These are phyloP conservation scores for Phytophthora cactorum DNA, from an alignment of 352 stramenopile genomes.

Conservation along the genomic window DNA sequence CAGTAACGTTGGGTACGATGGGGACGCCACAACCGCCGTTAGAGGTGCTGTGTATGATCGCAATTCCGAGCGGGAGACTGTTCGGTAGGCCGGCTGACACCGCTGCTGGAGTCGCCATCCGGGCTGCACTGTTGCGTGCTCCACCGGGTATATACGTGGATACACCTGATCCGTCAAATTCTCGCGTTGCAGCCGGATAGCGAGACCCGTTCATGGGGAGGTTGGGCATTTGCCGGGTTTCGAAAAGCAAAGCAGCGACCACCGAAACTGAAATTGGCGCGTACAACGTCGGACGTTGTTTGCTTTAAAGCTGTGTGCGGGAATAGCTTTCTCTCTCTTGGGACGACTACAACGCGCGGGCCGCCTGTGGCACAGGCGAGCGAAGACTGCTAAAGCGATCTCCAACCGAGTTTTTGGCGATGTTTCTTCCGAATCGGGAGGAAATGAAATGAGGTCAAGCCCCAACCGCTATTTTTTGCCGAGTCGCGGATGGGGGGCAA, in stretches of 20 bases:
- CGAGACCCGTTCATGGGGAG: conserved; percentile 33
- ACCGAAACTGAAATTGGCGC: conserved; percentile 32
- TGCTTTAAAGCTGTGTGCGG: not conserved
- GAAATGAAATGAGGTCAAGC: conserved; percentile 34
- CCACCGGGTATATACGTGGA: conserved; percentile 13
- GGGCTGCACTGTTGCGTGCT: conserved; percentile 11
- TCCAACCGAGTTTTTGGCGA: conserved; percentile 16
- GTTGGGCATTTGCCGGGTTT: conserved; percentile 27
- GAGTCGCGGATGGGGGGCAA: conserved; percentile 7
- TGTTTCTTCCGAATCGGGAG: conserved; percentile 31
- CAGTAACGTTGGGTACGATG: conserved; percentile 2
- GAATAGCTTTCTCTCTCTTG: conserved; percentile 24
- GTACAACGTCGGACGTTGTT: not conserved
- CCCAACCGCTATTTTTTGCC: conserved; percentile 23
- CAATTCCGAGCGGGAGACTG: not conserved
- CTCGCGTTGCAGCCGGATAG: conserved; percentile 22
- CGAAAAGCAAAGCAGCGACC: conserved; percentile 15
- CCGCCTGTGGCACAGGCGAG: conserved; percentile 41
- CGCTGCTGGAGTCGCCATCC: conserved; percentile 8
- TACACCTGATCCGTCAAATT: conserved; percentile 24
- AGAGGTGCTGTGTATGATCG: not conserved
- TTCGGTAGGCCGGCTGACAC: conserved; percentile 12
- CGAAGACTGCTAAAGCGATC: conserved; percentile 8
- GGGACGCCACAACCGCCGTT: conserved; percentile 1
- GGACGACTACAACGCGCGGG: conserved; percentile 36